Evolutionary conservation across 108 stramenopile species (phyloP).

Genomic region (Mayamaea pseudoterrestris): DNA sequence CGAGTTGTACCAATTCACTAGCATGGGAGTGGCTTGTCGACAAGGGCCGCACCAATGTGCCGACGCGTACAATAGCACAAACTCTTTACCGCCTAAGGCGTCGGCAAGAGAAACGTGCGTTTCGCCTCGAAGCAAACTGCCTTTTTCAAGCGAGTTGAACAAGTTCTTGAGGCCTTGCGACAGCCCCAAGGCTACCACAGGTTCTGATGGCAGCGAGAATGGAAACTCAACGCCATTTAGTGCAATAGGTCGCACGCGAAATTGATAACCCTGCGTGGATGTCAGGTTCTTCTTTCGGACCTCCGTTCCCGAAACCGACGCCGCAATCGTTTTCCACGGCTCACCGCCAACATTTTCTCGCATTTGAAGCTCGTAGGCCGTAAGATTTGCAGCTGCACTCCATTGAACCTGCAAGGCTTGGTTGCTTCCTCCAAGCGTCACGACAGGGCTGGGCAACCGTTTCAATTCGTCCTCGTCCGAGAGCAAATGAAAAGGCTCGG

Average conservation of each 20-base stretch:
- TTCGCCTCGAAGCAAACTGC: slow-evolving; percentile 25
- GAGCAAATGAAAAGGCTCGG: slow-evolving; percentile 16
- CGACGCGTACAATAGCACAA: slow-evolving; percentile 61
- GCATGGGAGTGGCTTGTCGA: slow-evolving; percentile 75
- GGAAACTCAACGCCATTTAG: slow-evolving; percentile 9
- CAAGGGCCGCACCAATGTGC: slow-evolving; percentile 80
- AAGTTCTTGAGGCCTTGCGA: slow-evolving; percentile 26
- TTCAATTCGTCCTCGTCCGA: slow-evolving; percentile 18
- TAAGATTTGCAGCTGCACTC: slow-evolving; percentile 14
- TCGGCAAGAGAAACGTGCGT: slow-evolving; percentile 35
- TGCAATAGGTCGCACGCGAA: slow-evolving; percentile 50
- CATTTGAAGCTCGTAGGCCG: slow-evolving; percentile 64
- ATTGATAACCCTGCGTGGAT: slow-evolving; percentile 51
- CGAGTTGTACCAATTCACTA: slow-evolving; percentile 69
- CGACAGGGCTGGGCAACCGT: slow-evolving; percentile 27
- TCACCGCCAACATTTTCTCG: slow-evolving; percentile 49
- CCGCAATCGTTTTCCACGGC: slow-evolving; percentile 53
- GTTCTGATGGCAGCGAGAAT: slow-evolving; percentile 51
- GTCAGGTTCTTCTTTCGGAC: slow-evolving; percentile 69
- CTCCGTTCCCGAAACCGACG: slow-evolving; percentile 38
- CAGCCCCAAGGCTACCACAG: slow-evolving; percentile 23
- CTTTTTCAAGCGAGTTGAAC: slow-evolving; percentile 37
- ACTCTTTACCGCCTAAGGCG: slow-evolving; percentile 53
- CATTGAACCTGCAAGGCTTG: slow-evolving; percentile 44
- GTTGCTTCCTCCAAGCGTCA: slow-evolving; percentile 19